A percentile compares a stretch with the other conserved stretches of the same genome.
phyloP scores from a whole-genome alignment of 257 asterid species.

The Dorcoceras hygrometricum region DNA sequence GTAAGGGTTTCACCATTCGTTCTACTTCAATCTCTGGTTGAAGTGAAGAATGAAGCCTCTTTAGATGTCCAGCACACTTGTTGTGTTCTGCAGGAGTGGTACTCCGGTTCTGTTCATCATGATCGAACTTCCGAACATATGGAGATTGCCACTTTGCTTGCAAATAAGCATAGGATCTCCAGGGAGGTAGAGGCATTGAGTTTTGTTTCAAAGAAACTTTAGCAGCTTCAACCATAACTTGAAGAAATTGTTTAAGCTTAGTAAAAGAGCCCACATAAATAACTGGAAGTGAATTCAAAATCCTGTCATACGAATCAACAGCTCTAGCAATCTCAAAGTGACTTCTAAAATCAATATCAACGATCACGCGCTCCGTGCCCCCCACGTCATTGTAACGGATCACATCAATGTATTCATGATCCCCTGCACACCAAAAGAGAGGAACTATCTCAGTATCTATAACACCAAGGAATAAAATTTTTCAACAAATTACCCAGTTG shows the following conservation, averaged over 20 bases:
- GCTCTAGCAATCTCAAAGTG: conserved; percentile 86
- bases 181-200: conserved; percentile 82
- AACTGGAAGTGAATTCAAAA: conserved; percentile 57
- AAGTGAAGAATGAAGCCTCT: conserved; percentile 41
- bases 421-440: conserved; percentile 43
- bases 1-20: conserved; percentile 39
- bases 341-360: conserved; percentile 71
- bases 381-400: conserved; percentile 37
- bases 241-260: conserved; percentile 58
- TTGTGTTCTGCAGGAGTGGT: conserved; percentile 31
- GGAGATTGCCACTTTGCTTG: conserved; percentile 72
- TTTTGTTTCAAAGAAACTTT: conserved; percentile 65
- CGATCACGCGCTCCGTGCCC: conserved; percentile 43
- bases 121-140: conserved; percentile 33
- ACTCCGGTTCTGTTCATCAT: conserved; percentile 21
- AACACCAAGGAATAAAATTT: background rate
- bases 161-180: conserved; percentile 66
- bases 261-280: conserved; percentile 55
- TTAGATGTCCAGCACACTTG: conserved; percentile 50
- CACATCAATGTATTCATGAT: conserved; percentile 67
- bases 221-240: conserved; percentile 78
- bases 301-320: conserved; percentile 58
- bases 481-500: background rate
- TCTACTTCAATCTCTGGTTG: conserved; percentile 47
- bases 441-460: background rate